Evolutionary conservation across 2,329 filamentous ascomycete species (phyloP).

Genomic region (Cryphonectria japonica): DNA sequence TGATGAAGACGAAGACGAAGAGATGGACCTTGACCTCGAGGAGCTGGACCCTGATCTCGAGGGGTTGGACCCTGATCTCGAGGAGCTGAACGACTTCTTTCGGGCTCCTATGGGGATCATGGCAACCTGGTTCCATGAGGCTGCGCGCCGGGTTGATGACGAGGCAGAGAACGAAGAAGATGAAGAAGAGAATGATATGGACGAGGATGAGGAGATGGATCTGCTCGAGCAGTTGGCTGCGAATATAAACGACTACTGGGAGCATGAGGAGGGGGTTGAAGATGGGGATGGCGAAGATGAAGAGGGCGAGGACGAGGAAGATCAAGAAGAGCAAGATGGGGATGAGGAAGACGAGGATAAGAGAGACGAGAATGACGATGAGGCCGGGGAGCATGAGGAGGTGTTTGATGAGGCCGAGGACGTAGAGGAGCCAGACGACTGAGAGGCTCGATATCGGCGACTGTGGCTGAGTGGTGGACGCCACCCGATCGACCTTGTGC

Average conservation of each 20-base stretch:
- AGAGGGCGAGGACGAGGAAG: neutral
- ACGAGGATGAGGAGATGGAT: slow-evolving; percentile 15
- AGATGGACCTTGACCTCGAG: neutral
- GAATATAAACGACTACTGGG: slow-evolving; percentile 11
- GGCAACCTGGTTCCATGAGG: neutral
- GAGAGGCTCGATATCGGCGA: neutral
- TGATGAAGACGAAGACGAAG: neutral
- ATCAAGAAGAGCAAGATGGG: neutral
- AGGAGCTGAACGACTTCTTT: neutral
- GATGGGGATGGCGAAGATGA: neutral
- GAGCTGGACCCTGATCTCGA: neutral
- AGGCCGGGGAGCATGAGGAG: neutral
- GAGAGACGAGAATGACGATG: neutral
- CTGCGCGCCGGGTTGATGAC: neutral
- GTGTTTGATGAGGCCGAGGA: neutral
- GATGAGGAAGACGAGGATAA: neutral
- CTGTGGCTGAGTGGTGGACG: too few species aligned
- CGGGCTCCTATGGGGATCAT: neutral
- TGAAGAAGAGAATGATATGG: slow-evolving; percentile 8
- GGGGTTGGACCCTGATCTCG: neutral
- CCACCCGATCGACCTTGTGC: neutral
- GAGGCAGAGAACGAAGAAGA: slow-evolving; percentile 11
- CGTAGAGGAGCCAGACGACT: slow-evolving; percentile 1
- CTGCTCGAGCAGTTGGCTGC: slow-evolving; percentile 5
- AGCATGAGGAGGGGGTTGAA: neutral